Evolutionary conservation across 75 land plant genomes (phyloP).

Genomic region (Cupressus sempervirens): DNA sequence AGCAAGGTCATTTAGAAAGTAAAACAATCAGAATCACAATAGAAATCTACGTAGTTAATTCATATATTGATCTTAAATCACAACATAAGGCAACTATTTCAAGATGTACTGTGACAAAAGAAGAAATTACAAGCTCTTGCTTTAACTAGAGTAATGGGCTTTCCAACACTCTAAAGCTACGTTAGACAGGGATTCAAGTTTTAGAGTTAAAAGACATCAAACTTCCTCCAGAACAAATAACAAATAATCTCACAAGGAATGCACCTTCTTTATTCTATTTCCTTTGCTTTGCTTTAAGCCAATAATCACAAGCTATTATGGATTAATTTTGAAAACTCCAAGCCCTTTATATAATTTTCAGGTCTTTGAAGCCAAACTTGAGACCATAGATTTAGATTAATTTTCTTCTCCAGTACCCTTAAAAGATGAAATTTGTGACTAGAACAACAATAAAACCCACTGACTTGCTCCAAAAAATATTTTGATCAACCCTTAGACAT

Average conservation of each 20-base stretch:
- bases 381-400: neutral
- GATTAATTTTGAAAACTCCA: neutral
- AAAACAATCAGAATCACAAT: neutral
- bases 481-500: neutral
- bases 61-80: neutral
- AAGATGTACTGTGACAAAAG: neutral
- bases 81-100: neutral
- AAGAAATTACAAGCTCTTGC: neutral
- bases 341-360: neutral
- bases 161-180: neutral
- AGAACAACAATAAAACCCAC: neutral
- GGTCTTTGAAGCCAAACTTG: neutral
- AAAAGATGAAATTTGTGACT: neutral
- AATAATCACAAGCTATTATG: neutral
- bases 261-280: neutral
- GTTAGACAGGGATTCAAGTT: neutral
- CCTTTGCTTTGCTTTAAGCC: neutral
- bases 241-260: neutral
- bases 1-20: neutral
- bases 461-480: neutral
- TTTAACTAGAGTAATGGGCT: neutral
- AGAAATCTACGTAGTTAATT: neutral
- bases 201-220: neutral
- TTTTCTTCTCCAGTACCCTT: neutral
- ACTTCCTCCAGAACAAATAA: neutral